A percentile compares a stretch with the other conserved stretches of the same genome.
Evolutionary conservation across 2,329 filamentous ascomycete genomes (phyloP).

Genomic region (Pseudocercospora pini-densiflorae): DNA sequence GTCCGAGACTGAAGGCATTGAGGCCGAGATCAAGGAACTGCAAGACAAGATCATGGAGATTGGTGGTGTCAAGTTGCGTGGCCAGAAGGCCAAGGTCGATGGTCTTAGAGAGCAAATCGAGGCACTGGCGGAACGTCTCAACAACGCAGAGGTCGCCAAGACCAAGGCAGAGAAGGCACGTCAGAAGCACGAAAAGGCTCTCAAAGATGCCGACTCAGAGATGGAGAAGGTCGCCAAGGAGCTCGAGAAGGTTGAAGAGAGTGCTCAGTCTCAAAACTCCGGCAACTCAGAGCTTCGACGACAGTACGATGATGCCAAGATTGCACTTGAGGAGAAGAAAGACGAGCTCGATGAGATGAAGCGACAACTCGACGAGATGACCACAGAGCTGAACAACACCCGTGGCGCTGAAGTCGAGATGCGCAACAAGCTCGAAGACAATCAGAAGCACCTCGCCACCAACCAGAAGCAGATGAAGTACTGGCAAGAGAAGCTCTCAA

Average conservation of each 20-base stretch:
- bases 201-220: slow-evolving; percentile 78
- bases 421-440: slow-evolving; percentile 97
- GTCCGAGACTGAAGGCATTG: slow-evolving; percentile 83
- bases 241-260: slow-evolving; percentile 75
- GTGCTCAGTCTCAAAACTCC: slow-evolving; percentile 76
- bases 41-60: slow-evolving; percentile 99
- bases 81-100: slow-evolving; percentile 90
- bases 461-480: slow-evolving; percentile 83
- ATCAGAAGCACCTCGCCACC: slow-evolving; percentile 83
- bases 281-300: slow-evolving; percentile 74
- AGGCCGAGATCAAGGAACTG: slow-evolving; percentile 88
- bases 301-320: slow-evolving; percentile 78
- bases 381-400: slow-evolving; percentile 82
- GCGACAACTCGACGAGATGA: slow-evolving; percentile 83
- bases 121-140: slow-evolving; percentile 78
- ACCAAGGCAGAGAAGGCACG: slow-evolving; percentile 94
- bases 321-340: slow-evolving; percentile 76
- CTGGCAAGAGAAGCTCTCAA: slow-evolving; percentile 88
- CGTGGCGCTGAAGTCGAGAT: slow-evolving; percentile 94
- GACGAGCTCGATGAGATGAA: slow-evolving; percentile 80
- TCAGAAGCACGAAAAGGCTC: slow-evolving; percentile 82
- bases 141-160: slow-evolving; percentile 82
- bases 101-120: slow-evolving; percentile 84
- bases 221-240: slow-evolving; percentile 73
- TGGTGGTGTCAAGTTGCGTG: slow-evolving; percentile 88